These are phyloP conservation scores for Lactarius vividus DNA, from an alignment of 768 basidiomycete genomes.

Conservation along the genomic window DNA sequence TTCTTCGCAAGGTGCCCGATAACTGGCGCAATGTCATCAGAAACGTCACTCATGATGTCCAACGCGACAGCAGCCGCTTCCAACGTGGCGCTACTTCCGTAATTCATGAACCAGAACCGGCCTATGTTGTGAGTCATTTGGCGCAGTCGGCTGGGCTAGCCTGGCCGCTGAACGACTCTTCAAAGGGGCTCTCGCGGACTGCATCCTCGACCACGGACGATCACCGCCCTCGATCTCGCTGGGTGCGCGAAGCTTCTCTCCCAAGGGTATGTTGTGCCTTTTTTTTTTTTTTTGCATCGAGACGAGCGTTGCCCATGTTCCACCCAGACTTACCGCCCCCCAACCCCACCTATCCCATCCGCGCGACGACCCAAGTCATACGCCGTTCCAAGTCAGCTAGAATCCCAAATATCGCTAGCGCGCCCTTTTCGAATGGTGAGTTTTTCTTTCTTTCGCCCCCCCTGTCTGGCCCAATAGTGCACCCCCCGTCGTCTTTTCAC, in stretches of 20 bases:
- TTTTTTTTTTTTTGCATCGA: background rate
- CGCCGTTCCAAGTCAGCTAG: constrained; percentile 10
- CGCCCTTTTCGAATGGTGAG: constrained; percentile 25
- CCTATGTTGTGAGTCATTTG: constrained; percentile 2
- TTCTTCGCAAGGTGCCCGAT: constrained; percentile 18
- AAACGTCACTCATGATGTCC: constrained; percentile 6
- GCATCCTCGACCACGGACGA: constrained; percentile 15
- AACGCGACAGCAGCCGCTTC: constrained; percentile 6
- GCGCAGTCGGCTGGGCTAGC: background rate
- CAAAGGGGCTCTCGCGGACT: constrained; percentile 11
- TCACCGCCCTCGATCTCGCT: background rate
- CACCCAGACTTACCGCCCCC: constrained; percentile 34
- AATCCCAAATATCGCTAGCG: constrained; percentile 4
- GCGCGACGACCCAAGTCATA: constrained; percentile 21
- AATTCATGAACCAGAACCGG: constrained; percentile 1
- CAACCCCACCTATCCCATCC: constrained; percentile 34
- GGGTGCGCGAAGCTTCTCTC: background rate
- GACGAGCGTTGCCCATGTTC: background rate
- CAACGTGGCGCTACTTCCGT: background rate
- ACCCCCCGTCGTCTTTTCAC: background rate
- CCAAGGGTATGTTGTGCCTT: constrained; percentile 20
- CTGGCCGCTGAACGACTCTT: background rate
- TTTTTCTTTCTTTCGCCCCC: background rate
- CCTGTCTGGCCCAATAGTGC: background rate
- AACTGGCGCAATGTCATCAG: constrained; percentile 20